These are phyloP conservation scores for Petasospora rhodanensis DNA, from an alignment of 1,139 yeast species.

Conservation along the genomic window DNA sequence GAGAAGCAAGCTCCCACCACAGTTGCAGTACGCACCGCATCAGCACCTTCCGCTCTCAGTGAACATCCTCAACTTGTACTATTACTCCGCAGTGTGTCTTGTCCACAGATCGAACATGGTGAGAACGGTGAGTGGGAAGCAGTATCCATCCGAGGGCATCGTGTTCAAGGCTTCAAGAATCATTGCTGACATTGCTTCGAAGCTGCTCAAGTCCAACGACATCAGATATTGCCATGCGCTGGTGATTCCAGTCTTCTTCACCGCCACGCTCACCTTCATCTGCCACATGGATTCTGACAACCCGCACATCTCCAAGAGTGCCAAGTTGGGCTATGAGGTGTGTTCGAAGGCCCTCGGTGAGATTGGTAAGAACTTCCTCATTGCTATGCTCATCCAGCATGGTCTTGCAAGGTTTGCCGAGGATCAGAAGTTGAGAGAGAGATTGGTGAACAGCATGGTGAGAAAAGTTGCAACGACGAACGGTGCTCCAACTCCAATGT, in stretches of 20 bases:
- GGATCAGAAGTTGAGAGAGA: slow-evolving; percentile 20
- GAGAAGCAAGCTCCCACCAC: slow-evolving; percentile 66
- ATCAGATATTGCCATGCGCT: slow-evolving; percentile 54
- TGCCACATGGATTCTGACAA: slow-evolving; percentile 68
- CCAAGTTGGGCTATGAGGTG: slow-evolving; percentile 51
- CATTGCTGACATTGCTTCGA: slow-evolving; percentile 65
- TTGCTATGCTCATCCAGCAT: slow-evolving; percentile 27
- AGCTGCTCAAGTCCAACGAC: slow-evolving; percentile 48
- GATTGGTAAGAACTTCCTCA: slow-evolving; percentile 42
- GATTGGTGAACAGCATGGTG: slow-evolving; percentile 15
- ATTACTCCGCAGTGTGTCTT: slow-evolving; percentile 66
- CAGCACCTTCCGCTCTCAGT: slow-evolving; percentile 58
- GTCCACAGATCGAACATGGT: slow-evolving; percentile 67
- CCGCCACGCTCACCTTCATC: slow-evolving; percentile 69
- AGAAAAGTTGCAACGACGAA: slow-evolving; percentile 13
- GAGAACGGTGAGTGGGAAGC: slow-evolving; percentile 24
- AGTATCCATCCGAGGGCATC: slow-evolving; percentile 61
- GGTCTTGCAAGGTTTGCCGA: slow-evolving; percentile 18
- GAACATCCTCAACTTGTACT: slow-evolving; percentile 64
- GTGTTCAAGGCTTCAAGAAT: slow-evolving; percentile 83
- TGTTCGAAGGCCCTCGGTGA: slow-evolving; percentile 46
- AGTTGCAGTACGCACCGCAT: slow-evolving; percentile 53
- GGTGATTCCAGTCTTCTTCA: slow-evolving; percentile 49
- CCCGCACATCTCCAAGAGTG: slow-evolving; percentile 53
- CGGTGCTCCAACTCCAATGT: slow-evolving; percentile 11